phyloP scores from a whole-genome alignment of 257 asterid species.

The Voacanga thouarsii region DNA sequence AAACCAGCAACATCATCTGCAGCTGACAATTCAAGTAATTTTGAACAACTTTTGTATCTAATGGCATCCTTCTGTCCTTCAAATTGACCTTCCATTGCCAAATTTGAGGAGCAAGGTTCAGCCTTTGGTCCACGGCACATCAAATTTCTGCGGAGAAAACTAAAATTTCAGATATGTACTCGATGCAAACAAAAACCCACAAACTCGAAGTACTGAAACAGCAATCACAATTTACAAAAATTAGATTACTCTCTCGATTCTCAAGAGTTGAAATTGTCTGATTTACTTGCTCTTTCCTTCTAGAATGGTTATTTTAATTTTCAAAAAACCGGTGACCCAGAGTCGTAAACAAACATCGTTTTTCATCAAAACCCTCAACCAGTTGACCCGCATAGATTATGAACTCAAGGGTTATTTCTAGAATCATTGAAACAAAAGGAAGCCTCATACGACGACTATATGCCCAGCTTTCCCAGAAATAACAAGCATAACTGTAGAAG shows the following conservation, averaged over 20 bases:
- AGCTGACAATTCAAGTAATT: conserved; percentile 77
- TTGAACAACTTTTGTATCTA: conserved; percentile 40
- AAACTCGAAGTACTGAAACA: not conserved
- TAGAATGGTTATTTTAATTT: not conserved
- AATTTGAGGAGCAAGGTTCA: conserved; percentile 28
- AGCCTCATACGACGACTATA: not conserved
- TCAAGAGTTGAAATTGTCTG: not conserved
- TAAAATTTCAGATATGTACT: conserved; percentile 19
- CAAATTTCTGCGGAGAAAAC: conserved; percentile 37
- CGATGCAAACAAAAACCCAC: not conserved
- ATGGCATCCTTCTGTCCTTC: conserved; percentile 21
- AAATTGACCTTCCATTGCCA: conserved; percentile 48
- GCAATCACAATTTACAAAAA: not conserved
- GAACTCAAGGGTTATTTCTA: conserved; percentile 7
- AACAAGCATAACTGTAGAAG: not conserved
- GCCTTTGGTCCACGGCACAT: conserved; percentile 48
- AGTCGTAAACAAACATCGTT: not conserved
- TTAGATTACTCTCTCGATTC: not conserved
- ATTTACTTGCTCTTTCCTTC: not conserved
- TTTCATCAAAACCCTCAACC: conserved; percentile 1
- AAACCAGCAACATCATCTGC: conserved; percentile 61
- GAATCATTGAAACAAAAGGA: conserved; percentile 15
- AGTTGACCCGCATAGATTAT: conserved; percentile 8
- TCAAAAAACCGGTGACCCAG: not conserved
- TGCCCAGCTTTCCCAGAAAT: conserved; percentile 22